Conservation (phyloP, 176 grass and related monocot genomes). For the Ampelocalamus luodianensis region DNA sequence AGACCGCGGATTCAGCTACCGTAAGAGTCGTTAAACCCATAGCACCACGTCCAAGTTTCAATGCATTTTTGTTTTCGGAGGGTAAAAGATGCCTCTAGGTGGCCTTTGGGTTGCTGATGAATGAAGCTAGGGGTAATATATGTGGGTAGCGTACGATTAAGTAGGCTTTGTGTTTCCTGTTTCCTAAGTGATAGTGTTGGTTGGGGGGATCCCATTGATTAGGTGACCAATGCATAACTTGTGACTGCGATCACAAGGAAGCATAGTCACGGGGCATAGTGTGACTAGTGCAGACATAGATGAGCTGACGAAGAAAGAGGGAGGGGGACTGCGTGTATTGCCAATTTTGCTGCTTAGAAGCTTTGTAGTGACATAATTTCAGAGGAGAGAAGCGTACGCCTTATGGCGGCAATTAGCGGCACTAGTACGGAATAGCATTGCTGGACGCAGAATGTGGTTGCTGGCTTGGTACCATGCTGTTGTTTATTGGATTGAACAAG, state of each 20-base stretch:
- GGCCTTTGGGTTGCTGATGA: conserved; percentile 31
- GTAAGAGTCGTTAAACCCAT: conserved; percentile 41
- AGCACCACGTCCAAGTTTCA: background rate
- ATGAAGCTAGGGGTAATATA: conserved; percentile 32
- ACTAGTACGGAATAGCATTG: background rate
- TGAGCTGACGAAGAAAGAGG: background rate
- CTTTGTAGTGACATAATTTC: conserved; percentile 7
- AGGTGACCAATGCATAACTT: background rate
- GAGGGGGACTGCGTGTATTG: background rate
- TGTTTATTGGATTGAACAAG: background rate
- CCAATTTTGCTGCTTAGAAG: background rate
- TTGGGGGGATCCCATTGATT: background rate
- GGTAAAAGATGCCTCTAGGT: background rate
- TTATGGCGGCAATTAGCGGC: background rate
- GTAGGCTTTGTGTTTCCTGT: background rate
- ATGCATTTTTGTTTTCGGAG: background rate
- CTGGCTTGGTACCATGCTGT: background rate
- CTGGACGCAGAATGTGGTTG: background rate
- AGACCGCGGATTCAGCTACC: conserved; percentile 62
- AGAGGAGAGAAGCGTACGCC: background rate
- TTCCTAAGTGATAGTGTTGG: background rate
- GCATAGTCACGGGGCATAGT: background rate
- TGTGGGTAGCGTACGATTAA: background rate
- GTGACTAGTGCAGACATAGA: background rate
- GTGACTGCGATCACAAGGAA: background rate